Conservation (phyloP, 2,329 filamentous ascomycete species). For the Colletotrichum phormii region DNA sequence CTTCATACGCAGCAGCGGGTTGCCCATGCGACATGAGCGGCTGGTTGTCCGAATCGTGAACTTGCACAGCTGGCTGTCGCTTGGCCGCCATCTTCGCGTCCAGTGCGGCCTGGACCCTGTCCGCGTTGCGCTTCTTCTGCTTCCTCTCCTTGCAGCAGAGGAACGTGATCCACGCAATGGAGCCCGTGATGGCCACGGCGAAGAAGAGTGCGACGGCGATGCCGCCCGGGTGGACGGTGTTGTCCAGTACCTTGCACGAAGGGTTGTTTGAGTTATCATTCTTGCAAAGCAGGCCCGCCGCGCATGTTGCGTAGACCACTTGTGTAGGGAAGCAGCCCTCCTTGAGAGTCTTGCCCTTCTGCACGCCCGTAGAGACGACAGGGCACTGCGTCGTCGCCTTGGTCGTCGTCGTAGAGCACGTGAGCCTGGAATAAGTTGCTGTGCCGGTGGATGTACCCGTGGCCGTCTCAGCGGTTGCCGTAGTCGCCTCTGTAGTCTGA, state of each 20-base stretch:
- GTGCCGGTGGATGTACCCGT: constrained; percentile 38
- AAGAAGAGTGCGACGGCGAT: constrained; percentile 63
- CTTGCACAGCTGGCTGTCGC: constrained; percentile 49
- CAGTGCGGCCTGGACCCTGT: constrained; percentile 54
- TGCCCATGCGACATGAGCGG: constrained; percentile 30
- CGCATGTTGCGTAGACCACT: constrained; percentile 53
- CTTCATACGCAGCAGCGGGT: constrained; percentile 17
- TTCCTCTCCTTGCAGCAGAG: constrained; percentile 64
- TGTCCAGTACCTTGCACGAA: constrained; percentile 56
- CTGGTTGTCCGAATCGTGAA: constrained; percentile 14
- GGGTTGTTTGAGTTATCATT: constrained; percentile 51
- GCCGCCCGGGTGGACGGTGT: constrained; percentile 55
- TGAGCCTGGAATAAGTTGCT: not conserved
- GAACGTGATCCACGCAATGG: constrained; percentile 57
- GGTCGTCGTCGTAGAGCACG: constrained; percentile 47
- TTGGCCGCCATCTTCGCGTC: constrained; percentile 56
- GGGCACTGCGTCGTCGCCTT: constrained; percentile 51
- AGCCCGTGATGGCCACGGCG: constrained; percentile 50
- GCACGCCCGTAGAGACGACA: constrained; percentile 48
- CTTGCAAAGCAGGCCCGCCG: constrained; percentile 57
- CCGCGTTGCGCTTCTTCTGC: constrained; percentile 55
- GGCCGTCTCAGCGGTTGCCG: not conserved
- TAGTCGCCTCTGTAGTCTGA: constrained; percentile 36
- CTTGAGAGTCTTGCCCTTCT: constrained; percentile 53
- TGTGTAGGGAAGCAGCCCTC: constrained; percentile 51